phyloP scores from a whole-genome alignment of 2,329 filamentous ascomycete species.

The Aplosporella prunicola region DNA sequence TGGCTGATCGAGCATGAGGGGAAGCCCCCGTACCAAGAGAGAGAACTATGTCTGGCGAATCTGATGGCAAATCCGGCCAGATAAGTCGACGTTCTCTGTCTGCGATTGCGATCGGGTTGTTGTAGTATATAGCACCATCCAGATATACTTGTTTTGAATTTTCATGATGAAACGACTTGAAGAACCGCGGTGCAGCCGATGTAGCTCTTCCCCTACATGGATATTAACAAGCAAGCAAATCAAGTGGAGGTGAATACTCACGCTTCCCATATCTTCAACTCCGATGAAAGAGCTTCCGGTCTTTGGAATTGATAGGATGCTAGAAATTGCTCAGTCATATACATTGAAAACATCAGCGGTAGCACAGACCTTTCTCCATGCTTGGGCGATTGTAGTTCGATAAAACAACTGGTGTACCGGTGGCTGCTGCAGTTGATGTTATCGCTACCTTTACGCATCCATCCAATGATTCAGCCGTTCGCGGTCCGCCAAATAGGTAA shows the following conservation, averaged over 20 bases:
- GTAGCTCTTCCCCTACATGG: constrained; percentile 34
- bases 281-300: constrained; percentile 28
- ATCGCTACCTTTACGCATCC: constrained; percentile 31
- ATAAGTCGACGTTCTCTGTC: constrained; percentile 38
- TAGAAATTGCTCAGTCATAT: constrained; percentile 9
- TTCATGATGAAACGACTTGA: constrained; percentile 43
- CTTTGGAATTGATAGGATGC: constrained; percentile 32
- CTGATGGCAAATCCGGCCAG: constrained; percentile 17
- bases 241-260: not conserved
- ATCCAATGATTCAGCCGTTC: constrained; percentile 10
- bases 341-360: not conserved
- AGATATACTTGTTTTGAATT: constrained; percentile 39
- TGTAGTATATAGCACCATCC: constrained; percentile 41
- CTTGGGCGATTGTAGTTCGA: constrained; percentile 36
- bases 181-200: constrained; percentile 41
- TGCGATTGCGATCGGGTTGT: constrained; percentile 44
- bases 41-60: constrained; percentile 24
- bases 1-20: constrained; percentile 11
- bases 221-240: not conserved
- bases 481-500: constrained; percentile 28
- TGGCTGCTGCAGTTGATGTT: constrained; percentile 33
- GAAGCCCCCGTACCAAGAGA: constrained; percentile 18
- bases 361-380: constrained; percentile 26
- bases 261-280: constrained; percentile 44
- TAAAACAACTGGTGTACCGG: constrained; percentile 32